Base-by-base conservation (phyloP, 768 basidiomycete genomes). In the Leucosporidium creatinivorum region DNA sequence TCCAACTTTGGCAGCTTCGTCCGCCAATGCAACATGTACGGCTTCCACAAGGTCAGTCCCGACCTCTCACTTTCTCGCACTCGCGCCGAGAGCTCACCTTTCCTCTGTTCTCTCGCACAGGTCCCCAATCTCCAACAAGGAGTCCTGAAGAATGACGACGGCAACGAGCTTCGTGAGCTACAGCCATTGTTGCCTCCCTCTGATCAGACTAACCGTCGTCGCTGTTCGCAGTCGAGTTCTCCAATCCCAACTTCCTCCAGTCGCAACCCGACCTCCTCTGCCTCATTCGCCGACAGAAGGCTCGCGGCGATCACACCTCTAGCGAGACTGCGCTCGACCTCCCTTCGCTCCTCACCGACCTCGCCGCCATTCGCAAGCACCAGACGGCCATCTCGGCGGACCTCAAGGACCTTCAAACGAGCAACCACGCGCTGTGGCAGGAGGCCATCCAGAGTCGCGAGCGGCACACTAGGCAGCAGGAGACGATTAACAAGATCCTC, bases 101-200 rank as follows among this genome's bases (percentile, higher is more conserved):
- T 8, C 36, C 18, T 47, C 57, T 31, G 58, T 61, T 33, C 28
- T 36, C 39, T 56, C 59, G 23, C 23, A 23, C 60, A 70, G 69
- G 69, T 97, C 57, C 93, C 93, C 0, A 93, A 98, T 76, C 85
- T 97, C 25, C 93, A 94, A 75, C 90, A 94, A 78, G 93, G 93
- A 56, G 92, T 91, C 31, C 83, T 97, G 69, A 88, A 86, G 76
- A 84, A 85, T 77, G 90, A 93, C 66, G 70, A 69, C 13, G 36
- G 59, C 25, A 85, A 84, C 56, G 91, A 93, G 75, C 84, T 87
- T 62, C 89, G 88, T 71, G 25, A 48, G 70, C 36, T 3, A 0
- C 52, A 3, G 39, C 8, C 1, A 26, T 19, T 12, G 26, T 19
- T 12, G 7, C 12, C 30, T 1, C 9, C 25, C 36, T 31, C 28